Conservation (phyloP, 805 yeast species). For the Yarrowia hollandica region DNA sequence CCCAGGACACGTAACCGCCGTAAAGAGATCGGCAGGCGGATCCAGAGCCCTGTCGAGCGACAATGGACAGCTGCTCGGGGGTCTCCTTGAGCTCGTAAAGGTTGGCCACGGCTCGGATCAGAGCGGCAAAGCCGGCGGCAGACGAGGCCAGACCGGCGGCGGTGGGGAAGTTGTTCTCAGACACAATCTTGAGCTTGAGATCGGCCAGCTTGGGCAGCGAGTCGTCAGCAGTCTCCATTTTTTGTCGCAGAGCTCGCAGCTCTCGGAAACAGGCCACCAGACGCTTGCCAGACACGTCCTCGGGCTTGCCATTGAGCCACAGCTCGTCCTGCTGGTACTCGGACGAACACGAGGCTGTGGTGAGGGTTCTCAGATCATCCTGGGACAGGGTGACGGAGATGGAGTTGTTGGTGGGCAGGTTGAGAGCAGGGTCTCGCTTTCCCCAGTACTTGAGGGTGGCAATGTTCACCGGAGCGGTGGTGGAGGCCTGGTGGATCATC, state of each 20-base stretch:
- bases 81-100: slow-evolving; percentile 83
- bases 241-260: slow-evolving; percentile 64
- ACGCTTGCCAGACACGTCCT: slow-evolving; percentile 60
- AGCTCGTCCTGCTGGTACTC: slow-evolving; percentile 62
- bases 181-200: slow-evolving; percentile 74
- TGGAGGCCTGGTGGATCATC: slow-evolving; percentile 66
- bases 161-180: slow-evolving; percentile 97
- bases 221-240: slow-evolving; percentile 59
- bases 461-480: slow-evolving; percentile 96
- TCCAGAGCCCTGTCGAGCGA: slow-evolving; percentile 98
- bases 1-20: slow-evolving; percentile 99
- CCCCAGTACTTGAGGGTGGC: slow-evolving; percentile 99
- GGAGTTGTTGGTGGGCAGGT: slow-evolving; percentile 94
- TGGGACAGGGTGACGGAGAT: slow-evolving; percentile 93
- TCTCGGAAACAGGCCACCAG: slow-evolving; percentile 66
- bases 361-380: slow-evolving; percentile 84
- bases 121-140: slow-evolving; percentile 98
- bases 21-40: slow-evolving; percentile 96
- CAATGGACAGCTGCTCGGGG: slow-evolving; percentile 79
- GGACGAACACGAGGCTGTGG: slow-evolving; percentile 76
- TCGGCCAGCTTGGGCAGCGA: slow-evolving; percentile 48
- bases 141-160: slow-evolving; percentile 98
- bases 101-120: slow-evolving; percentile 83
- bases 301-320: slow-evolving; percentile 83
- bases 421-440: slow-evolving; percentile 82